Conservation (phyloP, 2,329 filamentous ascomycete genomes). For the Neonectria ditissima region DNA sequence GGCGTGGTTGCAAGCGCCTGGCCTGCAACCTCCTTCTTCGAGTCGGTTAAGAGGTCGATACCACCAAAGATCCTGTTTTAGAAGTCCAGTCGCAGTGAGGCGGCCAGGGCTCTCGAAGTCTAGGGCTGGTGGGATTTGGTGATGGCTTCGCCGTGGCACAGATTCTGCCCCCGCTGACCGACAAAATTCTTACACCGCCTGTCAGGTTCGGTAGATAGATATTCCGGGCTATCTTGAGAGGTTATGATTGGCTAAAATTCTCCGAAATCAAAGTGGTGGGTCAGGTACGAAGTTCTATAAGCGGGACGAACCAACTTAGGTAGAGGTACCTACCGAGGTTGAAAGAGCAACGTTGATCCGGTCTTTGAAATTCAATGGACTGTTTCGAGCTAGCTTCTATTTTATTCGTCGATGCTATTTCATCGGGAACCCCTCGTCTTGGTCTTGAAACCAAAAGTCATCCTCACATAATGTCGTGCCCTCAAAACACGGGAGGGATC, state of each 20-base stretch:
- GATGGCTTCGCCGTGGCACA: constrained; percentile 42
- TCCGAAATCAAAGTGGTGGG: not conserved
- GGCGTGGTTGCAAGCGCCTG: constrained; percentile 42
- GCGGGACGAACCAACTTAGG: no score
- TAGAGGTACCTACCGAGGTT: no score
- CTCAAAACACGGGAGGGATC: not conserved
- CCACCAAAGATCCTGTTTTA: constrained; percentile 32
- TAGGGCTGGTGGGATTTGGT: constrained; percentile 40
- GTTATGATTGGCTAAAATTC: constrained; percentile 28
- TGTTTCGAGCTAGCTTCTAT: no score
- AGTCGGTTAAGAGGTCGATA: constrained; percentile 32
- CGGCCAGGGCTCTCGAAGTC: constrained; percentile 21
- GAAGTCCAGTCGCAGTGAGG: constrained; percentile 29
- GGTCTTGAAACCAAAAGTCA: not conserved
- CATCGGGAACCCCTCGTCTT: no score
- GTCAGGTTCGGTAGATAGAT: constrained; percentile 39
- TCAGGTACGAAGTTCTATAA: no score
- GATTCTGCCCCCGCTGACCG: constrained; percentile 57
- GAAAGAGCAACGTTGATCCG: no score
- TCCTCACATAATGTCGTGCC: not conserved
- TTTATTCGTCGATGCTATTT: no score
- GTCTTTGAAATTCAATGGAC: no score
- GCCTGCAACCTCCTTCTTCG: constrained; percentile 41
- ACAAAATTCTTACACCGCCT: constrained; percentile 58
- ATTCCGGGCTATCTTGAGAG: constrained; percentile 27